Evolutionary conservation across 2,329 filamentous ascomycete species (phyloP).

Genomic region (Neonectria magnoliae): DNA sequence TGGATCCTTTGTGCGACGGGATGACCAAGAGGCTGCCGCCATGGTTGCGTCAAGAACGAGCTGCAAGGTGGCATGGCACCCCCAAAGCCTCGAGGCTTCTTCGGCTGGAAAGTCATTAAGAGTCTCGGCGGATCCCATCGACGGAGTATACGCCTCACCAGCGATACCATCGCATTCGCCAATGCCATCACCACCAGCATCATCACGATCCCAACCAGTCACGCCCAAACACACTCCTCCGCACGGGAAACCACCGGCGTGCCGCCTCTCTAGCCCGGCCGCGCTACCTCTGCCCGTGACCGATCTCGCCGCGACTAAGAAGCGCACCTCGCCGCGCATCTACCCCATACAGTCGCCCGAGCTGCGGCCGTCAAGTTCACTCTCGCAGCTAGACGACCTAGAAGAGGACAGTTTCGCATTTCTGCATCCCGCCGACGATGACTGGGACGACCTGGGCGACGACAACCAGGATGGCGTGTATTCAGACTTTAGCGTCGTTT

Average conservation of each 20-base stretch:
- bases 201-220: slow-evolving; percentile 18
- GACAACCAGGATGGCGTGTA: slow-evolving; percentile 64
- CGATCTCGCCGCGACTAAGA: slow-evolving; percentile 40
- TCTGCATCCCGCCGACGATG: slow-evolving; percentile 57
- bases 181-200: slow-evolving; percentile 11
- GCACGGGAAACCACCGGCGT: slow-evolving; percentile 34
- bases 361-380: slow-evolving; percentile 36
- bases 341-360: slow-evolving; percentile 50
- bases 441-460: slow-evolving; percentile 53
- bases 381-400: slow-evolving; percentile 44
- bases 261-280: slow-evolving; percentile 43
- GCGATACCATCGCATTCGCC: slow-evolving; percentile 17
- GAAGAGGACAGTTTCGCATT: slow-evolving; percentile 61
- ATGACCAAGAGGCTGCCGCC: slow-evolving; percentile 37
- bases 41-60: slow-evolving; percentile 35
- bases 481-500: slow-evolving; percentile 64
- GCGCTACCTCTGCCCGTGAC: slow-evolving; percentile 43
- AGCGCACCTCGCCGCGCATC: slow-evolving; percentile 44
- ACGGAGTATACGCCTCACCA: slow-evolving; percentile 5
- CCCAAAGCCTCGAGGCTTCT: slow-evolving; percentile 34
- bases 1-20: slow-evolving; percentile 45
- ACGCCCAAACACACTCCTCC: slow-evolving; percentile 23
- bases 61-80: slow-evolving; percentile 35
- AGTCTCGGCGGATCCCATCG: slow-evolving; percentile 21
- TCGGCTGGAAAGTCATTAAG: slow-evolving; percentile 35